A percentile compares a stretch with the other conserved stretches of the same genome.
Conservation (phyloP, 176 grass and related monocot species). For the Carex kokanica region DNA sequence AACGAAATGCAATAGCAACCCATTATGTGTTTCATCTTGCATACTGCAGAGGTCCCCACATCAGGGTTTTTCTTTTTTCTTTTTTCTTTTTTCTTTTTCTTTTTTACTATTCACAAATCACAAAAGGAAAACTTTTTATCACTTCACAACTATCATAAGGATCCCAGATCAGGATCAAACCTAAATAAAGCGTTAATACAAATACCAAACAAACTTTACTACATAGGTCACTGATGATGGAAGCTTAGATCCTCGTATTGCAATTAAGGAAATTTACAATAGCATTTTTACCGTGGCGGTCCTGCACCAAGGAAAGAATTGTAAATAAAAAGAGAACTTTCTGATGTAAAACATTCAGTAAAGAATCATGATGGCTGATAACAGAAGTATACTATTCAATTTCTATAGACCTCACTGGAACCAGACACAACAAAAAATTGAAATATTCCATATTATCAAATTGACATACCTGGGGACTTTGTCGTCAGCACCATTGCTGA, state of each 20-base stretch:
- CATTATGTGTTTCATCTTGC: conserved; percentile 9
- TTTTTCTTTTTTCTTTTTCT: neutral
- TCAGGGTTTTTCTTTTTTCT: neutral
- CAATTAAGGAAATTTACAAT: conserved; percentile 11
- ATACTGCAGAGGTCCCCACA: neutral
- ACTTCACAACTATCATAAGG: neutral
- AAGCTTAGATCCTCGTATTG: neutral
- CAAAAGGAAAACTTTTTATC: neutral
- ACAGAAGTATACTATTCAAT: neutral
- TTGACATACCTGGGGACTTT: conserved; percentile 25
- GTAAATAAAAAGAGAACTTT: conserved; percentile 1
- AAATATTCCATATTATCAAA: neutral
- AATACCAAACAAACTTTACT: conserved; percentile 12
- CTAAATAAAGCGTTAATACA: conserved; percentile 11
- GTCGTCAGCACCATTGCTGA: conserved; percentile 23
- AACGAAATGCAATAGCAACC: conserved; percentile 8
- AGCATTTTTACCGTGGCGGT: conserved; percentile 9
- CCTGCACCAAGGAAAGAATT: neutral
- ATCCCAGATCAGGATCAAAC: conserved; percentile 17
- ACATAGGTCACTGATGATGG: neutral
- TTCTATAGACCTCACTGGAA: neutral
- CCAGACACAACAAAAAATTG: neutral
- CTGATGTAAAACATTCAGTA: neutral
- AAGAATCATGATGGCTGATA: neutral
- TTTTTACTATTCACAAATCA: conserved; percentile 9